These are phyloP conservation scores for Penium margaritaceum DNA, from an alignment of 139 green algal species.

Conservation along the genomic window DNA sequence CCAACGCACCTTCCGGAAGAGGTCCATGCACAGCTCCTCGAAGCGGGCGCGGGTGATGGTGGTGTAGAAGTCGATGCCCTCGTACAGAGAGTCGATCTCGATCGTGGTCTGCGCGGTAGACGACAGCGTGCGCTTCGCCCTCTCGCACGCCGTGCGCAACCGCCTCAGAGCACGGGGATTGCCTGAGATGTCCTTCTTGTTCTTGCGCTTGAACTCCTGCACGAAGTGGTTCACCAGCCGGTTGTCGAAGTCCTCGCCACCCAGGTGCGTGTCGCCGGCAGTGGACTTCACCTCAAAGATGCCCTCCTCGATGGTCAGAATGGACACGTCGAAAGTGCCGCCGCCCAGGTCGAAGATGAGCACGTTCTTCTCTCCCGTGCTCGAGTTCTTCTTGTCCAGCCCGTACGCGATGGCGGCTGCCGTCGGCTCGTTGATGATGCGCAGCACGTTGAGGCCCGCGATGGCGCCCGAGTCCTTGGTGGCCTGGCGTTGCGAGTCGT, in stretches of 20 bases:
- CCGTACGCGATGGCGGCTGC: constrained; percentile 86
- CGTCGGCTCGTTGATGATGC: constrained; percentile 99
- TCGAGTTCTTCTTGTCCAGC: constrained; percentile 21
- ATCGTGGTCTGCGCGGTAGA: constrained; percentile 78
- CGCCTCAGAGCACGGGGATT: constrained; percentile 68
- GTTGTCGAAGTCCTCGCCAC: constrained; percentile 97
- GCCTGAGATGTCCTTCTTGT: constrained; percentile 90
- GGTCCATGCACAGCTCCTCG: constrained; percentile 97
- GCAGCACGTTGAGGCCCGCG: constrained; percentile 57
- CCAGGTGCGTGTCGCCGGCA: constrained; percentile 92
- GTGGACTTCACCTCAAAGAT: constrained; percentile 96
- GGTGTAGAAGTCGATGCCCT: constrained; percentile 94
- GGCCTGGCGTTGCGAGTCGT: constrained; percentile 81
- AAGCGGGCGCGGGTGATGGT: constrained; percentile 92
- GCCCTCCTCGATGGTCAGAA: constrained; percentile 90
- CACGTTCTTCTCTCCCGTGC: constrained; percentile 39
- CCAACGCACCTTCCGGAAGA: constrained; percentile 80
- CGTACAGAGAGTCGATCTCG: constrained; percentile 92
- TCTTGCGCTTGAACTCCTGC: constrained; percentile 49
- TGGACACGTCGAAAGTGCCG: constrained; percentile 53
- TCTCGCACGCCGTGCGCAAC: constrained; percentile 81
- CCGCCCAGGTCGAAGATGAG: constrained; percentile 85
- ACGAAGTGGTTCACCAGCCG: constrained; percentile 72
- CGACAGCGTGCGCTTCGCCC: constrained; percentile 85
- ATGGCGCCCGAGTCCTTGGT: constrained; percentile 53